These are phyloP conservation scores for Aspergillus sp. DNA, from an alignment of 2,329 filamentous ascomycete species.

Conservation along the genomic window DNA sequence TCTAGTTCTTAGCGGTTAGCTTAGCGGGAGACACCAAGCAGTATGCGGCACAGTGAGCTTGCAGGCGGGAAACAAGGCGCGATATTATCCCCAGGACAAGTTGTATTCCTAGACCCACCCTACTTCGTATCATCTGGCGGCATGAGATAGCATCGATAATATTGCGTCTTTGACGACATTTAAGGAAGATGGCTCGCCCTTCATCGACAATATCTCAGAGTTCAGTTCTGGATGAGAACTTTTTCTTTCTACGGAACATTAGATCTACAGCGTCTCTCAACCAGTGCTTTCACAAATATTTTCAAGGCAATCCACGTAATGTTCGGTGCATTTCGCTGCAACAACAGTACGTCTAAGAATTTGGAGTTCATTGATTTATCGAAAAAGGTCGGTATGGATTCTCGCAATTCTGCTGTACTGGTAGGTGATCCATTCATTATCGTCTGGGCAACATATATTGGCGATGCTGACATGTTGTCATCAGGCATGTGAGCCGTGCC, in stretches of 20 bases:
- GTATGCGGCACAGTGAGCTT: not conserved
- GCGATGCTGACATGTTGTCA: not conserved
- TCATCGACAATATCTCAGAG: not conserved
- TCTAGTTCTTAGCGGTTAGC: not conserved
- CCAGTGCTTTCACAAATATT: too few relatives aligned
- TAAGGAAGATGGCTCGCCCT: not conserved
- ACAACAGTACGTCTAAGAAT: not conserved
- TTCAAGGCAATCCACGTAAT: not conserved
- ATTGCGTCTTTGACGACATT: not conserved
- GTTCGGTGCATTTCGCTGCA: conserved; percentile 5
- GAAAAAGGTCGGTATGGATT: not conserved
- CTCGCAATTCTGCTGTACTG: not conserved
- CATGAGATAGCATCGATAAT: not conserved
- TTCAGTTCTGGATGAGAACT: too few relatives aligned
- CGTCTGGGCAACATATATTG: not conserved
- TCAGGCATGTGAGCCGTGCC: conserved; percentile 1
- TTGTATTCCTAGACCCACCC: not conserved
- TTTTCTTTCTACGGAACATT: too few relatives aligned
- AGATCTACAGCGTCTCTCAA: too few relatives aligned
- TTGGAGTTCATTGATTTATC: not conserved
- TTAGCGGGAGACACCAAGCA: not conserved
- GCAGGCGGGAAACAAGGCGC: not conserved
- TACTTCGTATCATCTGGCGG: not conserved
- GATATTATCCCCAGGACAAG: not conserved
- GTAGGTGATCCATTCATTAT: not conserved